phyloP scores from a whole-genome alignment of 768 basidiomycete genomes.

The Cubamyces lactineus region DNA sequence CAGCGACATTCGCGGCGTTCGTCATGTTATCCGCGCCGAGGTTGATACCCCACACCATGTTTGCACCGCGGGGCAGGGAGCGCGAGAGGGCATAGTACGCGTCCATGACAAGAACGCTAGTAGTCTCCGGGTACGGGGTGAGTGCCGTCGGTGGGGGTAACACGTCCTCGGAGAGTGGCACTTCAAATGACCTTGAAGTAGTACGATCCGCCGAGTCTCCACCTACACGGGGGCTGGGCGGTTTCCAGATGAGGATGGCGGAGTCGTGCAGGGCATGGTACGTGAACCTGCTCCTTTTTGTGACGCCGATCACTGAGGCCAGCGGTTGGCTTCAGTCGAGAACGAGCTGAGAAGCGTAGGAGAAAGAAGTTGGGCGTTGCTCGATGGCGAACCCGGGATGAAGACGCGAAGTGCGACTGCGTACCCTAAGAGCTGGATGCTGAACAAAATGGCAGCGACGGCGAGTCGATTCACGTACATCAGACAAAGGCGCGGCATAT shows the following conservation, averaged over 20 bases:
- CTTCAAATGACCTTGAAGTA: constrained; percentile 49
- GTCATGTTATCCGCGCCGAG: constrained; percentile 44
- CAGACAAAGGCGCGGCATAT: too few species aligned
- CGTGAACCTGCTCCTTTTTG: constrained; percentile 57
- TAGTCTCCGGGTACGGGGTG: constrained; percentile 70
- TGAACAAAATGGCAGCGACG: too few species aligned
- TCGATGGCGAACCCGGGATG: constrained; percentile 45
- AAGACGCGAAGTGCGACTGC: constrained; percentile 36
- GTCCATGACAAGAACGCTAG: constrained; percentile 57
- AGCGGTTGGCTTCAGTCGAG: constrained; percentile 72
- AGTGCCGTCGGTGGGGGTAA: constrained; percentile 53
- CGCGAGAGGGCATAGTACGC: constrained; percentile 56
- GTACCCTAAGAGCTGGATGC: neutral
- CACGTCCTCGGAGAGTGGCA: constrained; percentile 46
- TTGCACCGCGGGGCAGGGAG: constrained; percentile 56
- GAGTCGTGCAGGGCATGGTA: constrained; percentile 62
- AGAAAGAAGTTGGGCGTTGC: constrained; percentile 40
- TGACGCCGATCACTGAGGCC: constrained; percentile 65
- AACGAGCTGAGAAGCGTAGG: constrained; percentile 60
- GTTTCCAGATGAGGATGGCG: constrained; percentile 50
- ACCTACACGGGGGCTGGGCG: constrained; percentile 59
- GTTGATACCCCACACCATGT: constrained; percentile 70
- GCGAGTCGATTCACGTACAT: too few species aligned
- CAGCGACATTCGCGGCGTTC: constrained; percentile 37
- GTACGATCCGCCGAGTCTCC: constrained; percentile 64